Evolutionary conservation across 495 filamentous ascomycete species (phyloP).

Genomic region (Penicillium egyptiacum): DNA sequence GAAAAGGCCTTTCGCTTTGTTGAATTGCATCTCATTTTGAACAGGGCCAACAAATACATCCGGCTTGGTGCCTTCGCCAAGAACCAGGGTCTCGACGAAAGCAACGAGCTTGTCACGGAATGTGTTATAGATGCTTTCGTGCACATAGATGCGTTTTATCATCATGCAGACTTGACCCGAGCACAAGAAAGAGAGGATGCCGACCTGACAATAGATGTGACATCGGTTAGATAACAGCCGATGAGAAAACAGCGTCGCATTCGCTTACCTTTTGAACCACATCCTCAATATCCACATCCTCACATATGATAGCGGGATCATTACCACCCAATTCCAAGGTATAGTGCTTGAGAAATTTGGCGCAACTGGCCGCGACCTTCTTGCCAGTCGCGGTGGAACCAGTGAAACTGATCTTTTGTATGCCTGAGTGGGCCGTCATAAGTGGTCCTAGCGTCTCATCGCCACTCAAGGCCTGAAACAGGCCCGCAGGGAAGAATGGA

Average conservation of each 20-base stretch:
- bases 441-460: conserved; percentile 61
- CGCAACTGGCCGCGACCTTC: conserved; percentile 58
- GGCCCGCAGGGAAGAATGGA: conserved; percentile 61
- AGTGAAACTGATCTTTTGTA: conserved; percentile 70
- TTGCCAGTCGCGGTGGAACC: conserved; percentile 64
- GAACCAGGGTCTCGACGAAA: conserved; percentile 51
- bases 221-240: no score
- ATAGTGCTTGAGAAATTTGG: conserved; percentile 60
- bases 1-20: no score
- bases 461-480: conserved; percentile 68
- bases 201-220: no score
- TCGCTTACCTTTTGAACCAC: conserved; percentile 50
- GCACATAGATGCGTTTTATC: conserved; percentile 67
- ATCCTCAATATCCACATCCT: conserved; percentile 63
- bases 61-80: conserved; percentile 43
- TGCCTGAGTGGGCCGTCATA: conserved; percentile 57
- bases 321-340: conserved; percentile 67
- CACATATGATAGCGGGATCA: conserved; percentile 63
- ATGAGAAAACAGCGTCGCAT: no score
- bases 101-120: conserved; percentile 57
- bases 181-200: conserved; percentile 59
- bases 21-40: conserved; percentile 60
- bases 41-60: conserved; percentile 54
- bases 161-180: conserved; percentile 55
- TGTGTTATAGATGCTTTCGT: conserved; percentile 62